phyloP scores from a whole-genome alignment of 2,329 filamentous ascomycete species.

The Sclerotinia minor region DNA sequence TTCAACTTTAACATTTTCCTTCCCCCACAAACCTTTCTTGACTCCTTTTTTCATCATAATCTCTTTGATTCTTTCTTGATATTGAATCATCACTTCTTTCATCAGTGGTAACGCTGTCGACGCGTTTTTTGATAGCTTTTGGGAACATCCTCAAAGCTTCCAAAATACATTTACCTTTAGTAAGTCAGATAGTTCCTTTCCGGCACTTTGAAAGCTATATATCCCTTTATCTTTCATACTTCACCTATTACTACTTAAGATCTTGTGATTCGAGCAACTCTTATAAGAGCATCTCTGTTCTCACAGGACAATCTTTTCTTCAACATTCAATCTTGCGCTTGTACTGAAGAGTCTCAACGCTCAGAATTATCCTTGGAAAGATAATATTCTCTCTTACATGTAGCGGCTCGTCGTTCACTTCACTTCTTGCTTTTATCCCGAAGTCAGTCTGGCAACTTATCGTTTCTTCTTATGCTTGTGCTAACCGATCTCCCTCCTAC shows the following conservation, averaged over 20 bases:
- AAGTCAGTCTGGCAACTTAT: background rate
- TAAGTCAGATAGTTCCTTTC: background rate
- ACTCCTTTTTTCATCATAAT: background rate
- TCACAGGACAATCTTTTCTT: background rate
- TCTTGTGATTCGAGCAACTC: background rate
- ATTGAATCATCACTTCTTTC: background rate
- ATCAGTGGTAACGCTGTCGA: background rate
- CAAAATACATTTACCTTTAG: background rate
- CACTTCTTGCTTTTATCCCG: background rate
- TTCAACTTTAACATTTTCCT: background rate
- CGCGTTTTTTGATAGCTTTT: background rate
- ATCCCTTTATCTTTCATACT: background rate
- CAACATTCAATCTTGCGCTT: background rate
- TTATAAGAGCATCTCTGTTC: slow-evolving; percentile 3
- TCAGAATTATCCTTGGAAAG: background rate
- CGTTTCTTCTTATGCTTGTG: background rate
- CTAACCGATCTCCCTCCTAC: background rate
- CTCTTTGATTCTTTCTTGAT: background rate
- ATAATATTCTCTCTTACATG: background rate
- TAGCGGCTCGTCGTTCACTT: background rate
- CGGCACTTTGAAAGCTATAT: background rate
- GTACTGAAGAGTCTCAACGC: background rate
- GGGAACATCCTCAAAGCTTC: background rate
- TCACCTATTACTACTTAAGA: background rate
- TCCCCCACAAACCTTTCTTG: background rate